Evolutionary conservation across 192 early-diverging fungal genomes (phyloP).

Genomic region (Rhizophagus clarus): DNA sequence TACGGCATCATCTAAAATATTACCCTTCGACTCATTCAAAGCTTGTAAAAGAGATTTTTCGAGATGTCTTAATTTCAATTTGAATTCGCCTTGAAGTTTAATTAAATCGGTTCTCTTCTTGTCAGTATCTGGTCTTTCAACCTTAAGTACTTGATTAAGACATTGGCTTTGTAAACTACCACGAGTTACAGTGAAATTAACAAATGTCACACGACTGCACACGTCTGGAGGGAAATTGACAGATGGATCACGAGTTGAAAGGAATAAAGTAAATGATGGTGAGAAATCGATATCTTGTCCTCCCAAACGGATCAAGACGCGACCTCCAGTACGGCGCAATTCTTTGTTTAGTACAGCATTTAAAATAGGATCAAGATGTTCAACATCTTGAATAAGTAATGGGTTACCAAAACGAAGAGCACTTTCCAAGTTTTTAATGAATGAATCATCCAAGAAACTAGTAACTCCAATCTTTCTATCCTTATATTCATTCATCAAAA

Average conservation of each 20-base stretch:
- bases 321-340: slow-evolving; percentile 92
- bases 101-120: slow-evolving; percentile 88
- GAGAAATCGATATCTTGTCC: slow-evolving; percentile 99
- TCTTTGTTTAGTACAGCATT: slow-evolving; percentile 98
- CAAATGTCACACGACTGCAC: slow-evolving; percentile 96
- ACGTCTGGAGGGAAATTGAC: slow-evolving; percentile 96
- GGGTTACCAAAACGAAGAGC: slow-evolving; percentile 98
- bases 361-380: slow-evolving; percentile 95
- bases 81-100: slow-evolving; percentile 97
- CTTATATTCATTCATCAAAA: slow-evolving; percentile 85
- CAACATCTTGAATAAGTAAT: slow-evolving; percentile 95
- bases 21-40: slow-evolving; percentile 92
- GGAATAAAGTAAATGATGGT: slow-evolving; percentile 91
- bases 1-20: slow-evolving; percentile 96
- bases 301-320: slow-evolving; percentile 94
- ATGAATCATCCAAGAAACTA: slow-evolving; percentile 96
- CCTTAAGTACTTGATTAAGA: slow-evolving; percentile 92
- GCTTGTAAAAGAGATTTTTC: slow-evolving; percentile 94
- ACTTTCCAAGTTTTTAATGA: slow-evolving; percentile 96
- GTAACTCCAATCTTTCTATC: slow-evolving; percentile 89
- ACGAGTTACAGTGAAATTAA: slow-evolving; percentile 98
- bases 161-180: slow-evolving; percentile 97
- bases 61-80: slow-evolving; percentile 85
- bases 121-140: slow-evolving; percentile 96
- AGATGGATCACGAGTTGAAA: slow-evolving; percentile 93